These are phyloP conservation scores for Coemansia pectinata DNA, from an alignment of 192 early-diverging fungal genomes.

Conservation along the genomic window DNA sequence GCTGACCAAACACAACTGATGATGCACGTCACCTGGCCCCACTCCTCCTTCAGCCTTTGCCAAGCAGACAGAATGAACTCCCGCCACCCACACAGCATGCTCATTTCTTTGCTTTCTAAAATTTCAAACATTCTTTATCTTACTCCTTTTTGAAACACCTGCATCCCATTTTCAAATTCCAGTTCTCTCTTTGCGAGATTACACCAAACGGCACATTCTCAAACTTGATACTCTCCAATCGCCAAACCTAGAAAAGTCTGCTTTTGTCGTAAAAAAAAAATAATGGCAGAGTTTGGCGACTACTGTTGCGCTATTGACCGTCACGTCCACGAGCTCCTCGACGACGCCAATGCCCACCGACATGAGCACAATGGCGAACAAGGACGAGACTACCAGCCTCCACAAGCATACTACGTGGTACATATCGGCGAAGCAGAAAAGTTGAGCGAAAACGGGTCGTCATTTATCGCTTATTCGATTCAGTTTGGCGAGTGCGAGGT, in stretches of 20 bases:
- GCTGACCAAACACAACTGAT: too few relatives aligned
- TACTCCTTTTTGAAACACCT: neutral
- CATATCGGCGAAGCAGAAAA: constrained; percentile 52
- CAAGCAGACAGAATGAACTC: too few relatives aligned
- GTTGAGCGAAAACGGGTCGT: constrained; percentile 43
- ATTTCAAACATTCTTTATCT: neutral
- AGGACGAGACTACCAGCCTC: constrained; percentile 38
- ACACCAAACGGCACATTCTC: neutral
- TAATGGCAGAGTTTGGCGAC: constrained; percentile 47
- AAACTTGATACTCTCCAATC: neutral
- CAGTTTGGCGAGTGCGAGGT: constrained; percentile 57
- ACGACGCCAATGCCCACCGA: constrained; percentile 45
- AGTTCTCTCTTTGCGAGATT: neutral
- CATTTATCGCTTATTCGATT: constrained; percentile 49
- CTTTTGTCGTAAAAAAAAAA: neutral
- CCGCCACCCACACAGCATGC: too few relatives aligned
- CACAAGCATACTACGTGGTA: constrained; percentile 40
- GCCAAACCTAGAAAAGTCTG: neutral
- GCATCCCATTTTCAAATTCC: neutral
- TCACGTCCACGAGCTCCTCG: constrained; percentile 48
- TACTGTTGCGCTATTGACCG: constrained; percentile 55
- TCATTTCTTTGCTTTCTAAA: neutral
- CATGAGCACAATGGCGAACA: constrained; percentile 17
- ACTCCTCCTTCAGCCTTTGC: too few relatives aligned
- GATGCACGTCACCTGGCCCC: constrained; percentile 1